Evolutionary conservation across 257 asterid genomes (phyloP).

Genomic region (Solanum chmielewskii): DNA sequence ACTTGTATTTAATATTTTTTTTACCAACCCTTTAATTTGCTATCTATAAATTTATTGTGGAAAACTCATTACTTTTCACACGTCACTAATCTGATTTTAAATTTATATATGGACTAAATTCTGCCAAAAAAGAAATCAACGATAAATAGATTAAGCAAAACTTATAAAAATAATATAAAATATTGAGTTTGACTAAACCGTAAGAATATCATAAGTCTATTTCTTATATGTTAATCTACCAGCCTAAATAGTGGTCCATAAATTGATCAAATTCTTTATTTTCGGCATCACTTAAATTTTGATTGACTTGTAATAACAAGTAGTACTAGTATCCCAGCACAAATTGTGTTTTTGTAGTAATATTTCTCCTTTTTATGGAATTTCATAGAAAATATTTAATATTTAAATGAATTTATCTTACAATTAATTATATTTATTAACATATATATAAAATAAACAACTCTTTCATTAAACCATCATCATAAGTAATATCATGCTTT

Average conservation of each 20-base stretch:
- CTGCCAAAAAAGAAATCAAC: background rate
- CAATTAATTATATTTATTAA: too few species aligned
- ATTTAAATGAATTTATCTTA: too few species aligned
- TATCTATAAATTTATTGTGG: background rate
- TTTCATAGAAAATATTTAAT: too few species aligned
- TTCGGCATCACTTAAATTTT: background rate
- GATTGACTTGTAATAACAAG: background rate
- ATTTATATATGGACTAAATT: background rate
- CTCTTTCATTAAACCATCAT: background rate
- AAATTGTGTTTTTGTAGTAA: background rate
- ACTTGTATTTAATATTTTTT: background rate
- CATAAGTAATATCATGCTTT: background rate
- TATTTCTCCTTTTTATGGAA: too few species aligned
- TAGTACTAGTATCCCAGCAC: background rate
- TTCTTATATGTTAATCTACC: background rate
- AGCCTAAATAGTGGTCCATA: background rate
- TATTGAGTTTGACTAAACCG: background rate
- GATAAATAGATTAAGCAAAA: too few species aligned
- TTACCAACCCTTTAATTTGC: background rate
- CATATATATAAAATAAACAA: too few species aligned
- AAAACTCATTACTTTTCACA: background rate
- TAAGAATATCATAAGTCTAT: background rate
- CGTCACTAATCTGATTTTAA: background rate
- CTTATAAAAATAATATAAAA: background rate
- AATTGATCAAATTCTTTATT: background rate